Base-by-base conservation (phyloP, 163 green algal species). In the Scenedesmus sp. region DNA sequence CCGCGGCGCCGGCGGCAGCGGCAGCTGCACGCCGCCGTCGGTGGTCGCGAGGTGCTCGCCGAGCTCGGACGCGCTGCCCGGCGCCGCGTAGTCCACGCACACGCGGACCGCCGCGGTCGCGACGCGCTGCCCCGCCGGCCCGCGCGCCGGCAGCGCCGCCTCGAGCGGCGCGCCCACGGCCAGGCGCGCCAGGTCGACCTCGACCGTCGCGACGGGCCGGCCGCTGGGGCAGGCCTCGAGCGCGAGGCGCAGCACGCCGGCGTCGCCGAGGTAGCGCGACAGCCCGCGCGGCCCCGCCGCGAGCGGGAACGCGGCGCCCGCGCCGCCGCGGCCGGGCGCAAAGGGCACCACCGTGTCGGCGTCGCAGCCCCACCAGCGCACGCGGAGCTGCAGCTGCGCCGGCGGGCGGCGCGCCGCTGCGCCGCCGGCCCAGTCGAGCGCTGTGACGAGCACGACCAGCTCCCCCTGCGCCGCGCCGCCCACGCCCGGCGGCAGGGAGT, bases 311-410 rank as follows among this genome's bases (percentile, higher is more conserved):
- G 74, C 63, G 34, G 74, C 74, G 22, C 74, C 74, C 10, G 74
- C 74, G 36, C n/a, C n/a, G n/a, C 62, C 62, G 10, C 74, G 50
- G 15, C 15, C 63, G 20, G 31, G 22, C 22, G 64, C 60, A 24
- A 81, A 74, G 24, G 74, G 74, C 74, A 75, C 74, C 17, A 75
- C 62, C 31, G 74, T 75, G n/a, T 63, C 74, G 31, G 17, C 63
- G 39, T 10, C 39, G 39, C 39, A 17, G 5, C 74, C 74, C 74
- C 74, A 81, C 74, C 74, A 81, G 5, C 20, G 13, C 24, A 81
- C 2, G 14, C 74, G 54, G 33, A 75, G 36, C 53, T 75, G 62
- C 24, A 75, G 34, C 34, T 70, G 36, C n/a, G 29, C 14, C 11
- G 31, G 7, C 20, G 26, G 17, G 4, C 29, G 15, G 1, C 15